These are phyloP conservation scores for Colletotrichum filicis DNA, from an alignment of 2,329 filamentous ascomycete genomes.

Conservation along the genomic window DNA sequence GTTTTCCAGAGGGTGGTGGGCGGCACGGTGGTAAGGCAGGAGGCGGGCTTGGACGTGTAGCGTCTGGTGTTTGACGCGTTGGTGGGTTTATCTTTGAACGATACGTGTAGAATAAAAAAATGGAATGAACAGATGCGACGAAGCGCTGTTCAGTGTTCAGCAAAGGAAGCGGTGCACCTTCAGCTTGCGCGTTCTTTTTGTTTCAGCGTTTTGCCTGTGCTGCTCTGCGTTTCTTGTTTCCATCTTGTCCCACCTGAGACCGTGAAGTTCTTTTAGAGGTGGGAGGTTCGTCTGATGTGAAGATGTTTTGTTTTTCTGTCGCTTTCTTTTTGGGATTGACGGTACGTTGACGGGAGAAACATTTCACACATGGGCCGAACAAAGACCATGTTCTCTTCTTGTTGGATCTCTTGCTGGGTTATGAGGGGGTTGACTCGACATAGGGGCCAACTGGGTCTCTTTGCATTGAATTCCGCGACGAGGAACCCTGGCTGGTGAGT, in stretches of 20 bases:
- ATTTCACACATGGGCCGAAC: background rate
- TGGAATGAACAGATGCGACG: background rate
- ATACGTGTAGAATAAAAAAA: background rate
- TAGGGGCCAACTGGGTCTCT: too few species aligned
- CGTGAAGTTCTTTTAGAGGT: too few species aligned
- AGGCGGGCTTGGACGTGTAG: background rate
- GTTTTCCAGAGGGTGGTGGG: too few species aligned
- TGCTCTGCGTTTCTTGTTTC: background rate
- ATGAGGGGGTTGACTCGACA: background rate
- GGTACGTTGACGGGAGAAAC: background rate
- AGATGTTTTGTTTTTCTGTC: background rate
- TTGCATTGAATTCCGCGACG: slow-evolving; percentile 11
- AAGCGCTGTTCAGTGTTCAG: background rate
- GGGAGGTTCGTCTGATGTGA: slow-evolving; percentile 11
- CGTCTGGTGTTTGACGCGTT: background rate
- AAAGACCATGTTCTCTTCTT: background rate
- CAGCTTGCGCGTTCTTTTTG: background rate
- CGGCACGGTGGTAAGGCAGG: background rate
- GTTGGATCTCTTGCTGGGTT: background rate
- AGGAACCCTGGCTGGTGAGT: background rate
- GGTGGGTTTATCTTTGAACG: background rate
- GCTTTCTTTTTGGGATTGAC: background rate
- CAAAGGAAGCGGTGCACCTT: background rate
- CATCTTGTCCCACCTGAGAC: background rate
- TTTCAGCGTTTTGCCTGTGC: background rate